Evolutionary conservation across 139 green algal genomes (phyloP), one percentile per base, ranked within the genome.

Genomic region (Haematococcus sp.): DNA sequence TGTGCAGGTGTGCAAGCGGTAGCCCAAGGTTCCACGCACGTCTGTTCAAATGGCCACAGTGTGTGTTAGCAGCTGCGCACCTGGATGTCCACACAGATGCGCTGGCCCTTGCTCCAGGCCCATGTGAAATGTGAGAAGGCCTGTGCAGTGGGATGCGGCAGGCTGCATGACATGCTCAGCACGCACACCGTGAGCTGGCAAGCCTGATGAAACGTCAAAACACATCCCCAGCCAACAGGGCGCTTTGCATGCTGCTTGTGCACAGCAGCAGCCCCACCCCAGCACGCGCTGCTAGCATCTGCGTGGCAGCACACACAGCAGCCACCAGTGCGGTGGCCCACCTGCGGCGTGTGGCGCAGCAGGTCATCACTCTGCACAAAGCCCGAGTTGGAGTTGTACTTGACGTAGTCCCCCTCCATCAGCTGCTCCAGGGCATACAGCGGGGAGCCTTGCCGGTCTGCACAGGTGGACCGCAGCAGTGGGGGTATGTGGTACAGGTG

Each of bases 391-490:
- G 60, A 76, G 71, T 81, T 83, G 82, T 83, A 77, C 61, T 85
- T 89, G 34, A 89, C 68, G 63, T 89, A 87, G 63, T 87, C 84
- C 11, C 84, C 84, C 77, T 87, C 77, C 27, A 89, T 87, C 19
- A 81, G 58, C 74, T 83, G 70, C 81, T 89, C 84, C 20, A 87
- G 59, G 34, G 32, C 70, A 59, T 82, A 84, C 28, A 86, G 49
- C 2, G 79, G 79, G 1, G 61, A 52, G n/a, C 22, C 43, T 2
- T 68, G 61, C 7, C 77, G 70, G 69, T 79, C 72, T 25, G 46
- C 20, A 46, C 78, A n/a, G 71, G 17, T 74, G 34, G 32, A 79
- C 61, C 20, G 46, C 63, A 17, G 46, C 43, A n/a, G 3, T 63
- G 15, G 44, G 46, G 40, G 40, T 7, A 7, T 49, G 7, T 49